Percentiles rank a stretch among this genome's conserved stretches.
Evolutionary conservation across 306 rosid species (phyloP).

Genomic region (Chamaecrista fasciculata): DNA sequence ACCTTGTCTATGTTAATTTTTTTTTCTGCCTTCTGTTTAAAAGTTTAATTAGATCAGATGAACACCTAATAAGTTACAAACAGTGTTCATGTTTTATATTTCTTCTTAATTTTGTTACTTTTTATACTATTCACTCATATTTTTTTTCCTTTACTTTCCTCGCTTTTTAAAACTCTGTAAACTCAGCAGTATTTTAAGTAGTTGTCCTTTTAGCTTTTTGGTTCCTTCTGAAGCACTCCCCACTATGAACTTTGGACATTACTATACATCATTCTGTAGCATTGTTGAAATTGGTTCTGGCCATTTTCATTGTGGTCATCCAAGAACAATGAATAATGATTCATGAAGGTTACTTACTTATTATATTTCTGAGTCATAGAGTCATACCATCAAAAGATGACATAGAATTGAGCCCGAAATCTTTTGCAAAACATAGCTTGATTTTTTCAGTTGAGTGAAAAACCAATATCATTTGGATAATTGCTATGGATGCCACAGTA

Average conservation of each 20-base stretch:
- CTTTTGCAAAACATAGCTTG: too few relatives aligned
- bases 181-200: not conserved
- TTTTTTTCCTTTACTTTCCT: not conserved
- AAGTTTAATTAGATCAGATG: constrained; percentile 45
- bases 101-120: constrained; percentile 4
- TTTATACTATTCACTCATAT: not conserved
- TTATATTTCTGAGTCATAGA: not conserved
- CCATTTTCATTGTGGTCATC: not conserved
- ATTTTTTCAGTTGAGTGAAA: too few relatives aligned
- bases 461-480: not conserved
- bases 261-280: not conserved
- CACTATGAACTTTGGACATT: not conserved
- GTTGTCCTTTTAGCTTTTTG: not conserved
- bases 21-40: constrained; percentile 20
- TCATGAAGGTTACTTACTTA: not conserved
- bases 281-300: not conserved
- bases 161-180: not conserved
- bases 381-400: not conserved
- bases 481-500: not conserved
- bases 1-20: constrained; percentile 64
- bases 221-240: not conserved
- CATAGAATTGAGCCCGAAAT: too few relatives aligned
- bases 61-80: constrained; percentile 38
- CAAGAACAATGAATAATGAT: not conserved
- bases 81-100: constrained; percentile 13